Evolutionary conservation across 345 rosid species (phyloP).

Genomic region (Rhizophora mangle): DNA sequence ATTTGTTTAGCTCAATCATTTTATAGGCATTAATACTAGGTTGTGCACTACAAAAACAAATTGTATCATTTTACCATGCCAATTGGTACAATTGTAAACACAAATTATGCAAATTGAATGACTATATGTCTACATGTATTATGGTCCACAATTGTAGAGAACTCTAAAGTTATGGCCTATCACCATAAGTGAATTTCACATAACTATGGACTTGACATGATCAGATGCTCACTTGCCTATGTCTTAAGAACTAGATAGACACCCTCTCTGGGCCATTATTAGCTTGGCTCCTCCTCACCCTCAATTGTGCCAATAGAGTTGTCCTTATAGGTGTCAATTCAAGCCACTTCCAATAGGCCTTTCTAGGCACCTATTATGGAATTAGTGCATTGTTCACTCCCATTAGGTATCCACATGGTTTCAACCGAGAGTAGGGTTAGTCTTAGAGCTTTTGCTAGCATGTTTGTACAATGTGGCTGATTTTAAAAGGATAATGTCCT

Average conservation of each 20-base stretch:
- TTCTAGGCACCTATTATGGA: slow-evolving; percentile 2
- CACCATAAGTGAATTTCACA: slow-evolving; percentile 25
- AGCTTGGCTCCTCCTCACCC: neutral
- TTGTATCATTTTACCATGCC: neutral
- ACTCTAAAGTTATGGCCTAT: neutral
- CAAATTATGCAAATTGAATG: neutral
- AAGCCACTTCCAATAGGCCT: slow-evolving; percentile 18
- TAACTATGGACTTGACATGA: neutral
- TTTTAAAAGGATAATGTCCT: slow-evolving; percentile 38
- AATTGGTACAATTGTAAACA: neutral
- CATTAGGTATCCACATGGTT: slow-evolving; percentile 37
- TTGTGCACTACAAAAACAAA: neutral
- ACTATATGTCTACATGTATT: neutral
- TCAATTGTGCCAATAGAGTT: slow-evolving; percentile 10
- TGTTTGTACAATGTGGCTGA: slow-evolving; percentile 34
- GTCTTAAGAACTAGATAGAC: slow-evolving; percentile 21
- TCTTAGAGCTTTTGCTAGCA: slow-evolving; percentile 33
- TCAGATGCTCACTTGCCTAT: slow-evolving; percentile 31
- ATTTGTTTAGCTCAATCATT: too few relatives aligned
- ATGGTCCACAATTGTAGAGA: neutral
- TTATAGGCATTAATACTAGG: too few relatives aligned
- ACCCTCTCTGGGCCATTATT: neutral
- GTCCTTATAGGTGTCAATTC: slow-evolving; percentile 42
- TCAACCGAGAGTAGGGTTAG: slow-evolving; percentile 43
- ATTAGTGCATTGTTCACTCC: slow-evolving; percentile 9